Evolutionary conservation across 108 stramenopile genomes (phyloP).

Genomic region (Stephanodiscus minutulus): DNA sequence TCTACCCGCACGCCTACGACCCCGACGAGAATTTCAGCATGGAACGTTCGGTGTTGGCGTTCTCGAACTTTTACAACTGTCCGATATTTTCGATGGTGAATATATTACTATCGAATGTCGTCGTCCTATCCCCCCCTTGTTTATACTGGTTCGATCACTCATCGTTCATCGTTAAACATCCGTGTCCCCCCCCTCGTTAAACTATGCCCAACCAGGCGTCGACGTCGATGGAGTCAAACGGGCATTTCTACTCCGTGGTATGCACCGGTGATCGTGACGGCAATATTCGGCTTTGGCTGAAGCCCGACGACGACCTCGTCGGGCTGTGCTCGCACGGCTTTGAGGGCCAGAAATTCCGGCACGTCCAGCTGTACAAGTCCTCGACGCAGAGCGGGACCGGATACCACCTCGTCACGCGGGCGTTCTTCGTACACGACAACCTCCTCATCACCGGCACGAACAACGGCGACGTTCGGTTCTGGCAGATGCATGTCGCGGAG

Average conservation of each 20-base stretch:
- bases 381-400: conserved; percentile 27
- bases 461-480: conserved; percentile 34
- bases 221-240: conserved; percentile 17
- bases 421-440: conserved; percentile 24
- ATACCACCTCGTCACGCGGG: conserved; percentile 31
- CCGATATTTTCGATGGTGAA: conserved; percentile 8
- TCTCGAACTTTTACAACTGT: conserved; percentile 19
- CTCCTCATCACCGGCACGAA: conserved; percentile 42
- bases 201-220: conserved; percentile 23
- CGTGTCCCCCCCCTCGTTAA: background rate
- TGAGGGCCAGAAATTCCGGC: conserved; percentile 9
- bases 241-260: conserved; percentile 14
- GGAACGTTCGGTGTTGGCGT: conserved; percentile 26
- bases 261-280: conserved; percentile 37
- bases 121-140: background rate
- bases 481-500: conserved; percentile 19
- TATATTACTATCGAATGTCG: background rate
- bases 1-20: conserved; percentile 31
- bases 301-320: conserved; percentile 10
- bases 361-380: conserved; percentile 17
- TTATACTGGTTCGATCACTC: background rate
- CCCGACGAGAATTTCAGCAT: conserved; percentile 20
- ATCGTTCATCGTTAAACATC: background rate
- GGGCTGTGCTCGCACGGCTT: background rate
- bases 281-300: conserved; percentile 30